Evolutionary conservation across 2,329 filamentous ascomycete genomes (phyloP), one percentile per base, ranked within the genome.

Genomic region (Teratosphaeria epicoccoides): DNA sequence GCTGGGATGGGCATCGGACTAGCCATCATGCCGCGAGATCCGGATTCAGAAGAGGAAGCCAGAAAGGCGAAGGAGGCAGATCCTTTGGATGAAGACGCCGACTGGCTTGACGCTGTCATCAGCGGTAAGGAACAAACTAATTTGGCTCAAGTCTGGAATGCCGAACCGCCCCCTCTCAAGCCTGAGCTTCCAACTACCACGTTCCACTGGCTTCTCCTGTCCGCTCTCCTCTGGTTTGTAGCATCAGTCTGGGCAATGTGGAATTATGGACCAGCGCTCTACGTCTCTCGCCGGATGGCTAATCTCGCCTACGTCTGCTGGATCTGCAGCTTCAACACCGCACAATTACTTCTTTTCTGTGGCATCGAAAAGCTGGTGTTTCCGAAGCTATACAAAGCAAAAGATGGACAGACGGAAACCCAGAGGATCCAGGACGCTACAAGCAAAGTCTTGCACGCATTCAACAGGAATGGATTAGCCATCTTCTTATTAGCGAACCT

Each of bases 241-340:
- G 95, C 89, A 70, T 73, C 79, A 48, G 61, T 88, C 24, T 78
- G 81, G 28, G 88, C 85, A 1, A 79, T 77, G 60, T 67, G 65
- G 64, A 84, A 84, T 63, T 84, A 85, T 57, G 89, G 88, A 5
- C 76, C 88, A 28, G 82, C 82, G 6, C 75, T 95, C 24, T 76
- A 76, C 12, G 88, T 96, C 6, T 97, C 93, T 5, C 84, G 93
- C 20, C 84, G 93, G 0, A 74, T 97, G 52, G 93, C 91, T 7
- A 98, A 98, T 63, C 76, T 96, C 56, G 89, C 93, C 0, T 98
- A 98, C 66, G 79, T 97, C 43, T 75, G 95, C 44, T 97, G 91
- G 89, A 85, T 95, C 6, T 79, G 83, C n/a, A 84, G 88, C 2
- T 96, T 93, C 75, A 98, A 97, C 72, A 84, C 81, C 55, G 76